Percentiles rank a stretch among this genome's conserved stretches.
These are phyloP conservation scores for Venturia nashicola DNA, from an alignment of 2,329 filamentous ascomycete species.

Conservation along the genomic window DNA sequence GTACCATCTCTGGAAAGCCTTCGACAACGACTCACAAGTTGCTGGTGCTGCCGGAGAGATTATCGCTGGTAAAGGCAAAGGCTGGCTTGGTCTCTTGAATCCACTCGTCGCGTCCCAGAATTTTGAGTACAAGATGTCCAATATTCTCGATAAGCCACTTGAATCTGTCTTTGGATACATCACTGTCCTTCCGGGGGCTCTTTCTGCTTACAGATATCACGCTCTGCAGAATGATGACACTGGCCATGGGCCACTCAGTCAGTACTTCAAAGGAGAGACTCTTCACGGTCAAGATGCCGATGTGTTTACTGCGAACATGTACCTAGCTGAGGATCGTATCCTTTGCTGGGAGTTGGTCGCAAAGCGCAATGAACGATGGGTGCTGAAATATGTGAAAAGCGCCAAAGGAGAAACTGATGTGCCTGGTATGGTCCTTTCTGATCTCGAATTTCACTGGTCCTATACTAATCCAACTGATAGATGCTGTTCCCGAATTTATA, in stretches of 20 bases:
- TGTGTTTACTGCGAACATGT: conserved; percentile 97
- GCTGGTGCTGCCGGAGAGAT: conserved; percentile 96
- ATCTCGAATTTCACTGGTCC: neutral
- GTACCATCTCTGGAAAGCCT: conserved; percentile 99
- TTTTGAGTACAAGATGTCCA: conserved; percentile 99
- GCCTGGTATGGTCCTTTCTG: conserved; percentile 53
- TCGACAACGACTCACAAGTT: conserved; percentile 94
- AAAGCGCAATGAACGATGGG: conserved; percentile 89
- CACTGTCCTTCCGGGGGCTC: conserved; percentile 85
- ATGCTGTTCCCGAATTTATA: conserved; percentile 90
- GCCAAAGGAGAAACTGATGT: conserved; percentile 98
- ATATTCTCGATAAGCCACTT: conserved; percentile 93
- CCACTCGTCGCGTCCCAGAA: conserved; percentile 94
- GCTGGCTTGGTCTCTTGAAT: conserved; percentile 73
- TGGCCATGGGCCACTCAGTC: conserved; percentile 85
- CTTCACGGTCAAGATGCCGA: conserved; percentile 92
- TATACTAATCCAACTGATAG: conserved; percentile 30
- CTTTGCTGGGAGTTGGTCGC: conserved; percentile 92
- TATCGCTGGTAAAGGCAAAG: conserved; percentile 87
- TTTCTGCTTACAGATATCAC: conserved; percentile 92
- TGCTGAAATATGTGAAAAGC: conserved; percentile 93
- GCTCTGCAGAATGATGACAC: conserved; percentile 94
- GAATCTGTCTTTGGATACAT: conserved; percentile 98
- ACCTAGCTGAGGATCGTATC: conserved; percentile 79
- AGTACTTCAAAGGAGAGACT: conserved; percentile 99